Evolutionary conservation across 2,329 filamentous ascomycete genomes (phyloP), one percentile per base, ranked within the genome.

Genomic region (Trichoderma polysporum): DNA sequence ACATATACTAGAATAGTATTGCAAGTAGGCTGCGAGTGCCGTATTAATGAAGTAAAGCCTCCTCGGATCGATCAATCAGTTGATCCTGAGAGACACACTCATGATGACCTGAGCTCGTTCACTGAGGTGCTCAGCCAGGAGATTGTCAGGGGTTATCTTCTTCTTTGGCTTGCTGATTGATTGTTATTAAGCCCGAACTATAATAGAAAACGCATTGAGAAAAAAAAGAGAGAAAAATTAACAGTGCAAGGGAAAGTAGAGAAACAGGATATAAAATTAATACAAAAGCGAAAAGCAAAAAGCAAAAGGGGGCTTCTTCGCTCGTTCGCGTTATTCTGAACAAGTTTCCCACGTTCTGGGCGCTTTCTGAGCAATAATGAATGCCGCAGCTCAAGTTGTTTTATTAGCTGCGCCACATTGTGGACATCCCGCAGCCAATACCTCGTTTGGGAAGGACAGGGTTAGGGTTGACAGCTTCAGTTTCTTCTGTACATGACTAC

Each of bases 341-440:
- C 39, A 17, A 47, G 29, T n/a, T 47, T 49, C 57, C 27, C 19
- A n/a, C 29, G 27, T 31, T 47, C n/a, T 47, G 41, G 41, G 29
- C 54, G 54, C 54, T 35, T 12, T 60, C 19, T 58, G 35, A 37
- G 31, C 31, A 31, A 29, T 58, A 58, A 25, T 29, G 37, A 27
- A 45, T 45, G 41, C 27, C 49, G 22, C 33, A 63, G 37, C 35
- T 19, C 25, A 1, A n/a, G 25, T n/a, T 53, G 59, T 39, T 53
- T 29, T 45, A 53, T 63, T 53, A 53, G 59, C 49, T 41, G 45
- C 59, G 59, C 59, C 35, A 63, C 59, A 9, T 22, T 63, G 59
- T 27, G 49, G 35, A 22, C 59, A 25, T 63, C 31, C 47, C 47
- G 49, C 59, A 19, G 17, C 59, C 59, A 19, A 29, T 10, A 45